Base-by-base conservation (phyloP, 805 yeast species). In the Hanseniaspora guilliermondii region DNA sequence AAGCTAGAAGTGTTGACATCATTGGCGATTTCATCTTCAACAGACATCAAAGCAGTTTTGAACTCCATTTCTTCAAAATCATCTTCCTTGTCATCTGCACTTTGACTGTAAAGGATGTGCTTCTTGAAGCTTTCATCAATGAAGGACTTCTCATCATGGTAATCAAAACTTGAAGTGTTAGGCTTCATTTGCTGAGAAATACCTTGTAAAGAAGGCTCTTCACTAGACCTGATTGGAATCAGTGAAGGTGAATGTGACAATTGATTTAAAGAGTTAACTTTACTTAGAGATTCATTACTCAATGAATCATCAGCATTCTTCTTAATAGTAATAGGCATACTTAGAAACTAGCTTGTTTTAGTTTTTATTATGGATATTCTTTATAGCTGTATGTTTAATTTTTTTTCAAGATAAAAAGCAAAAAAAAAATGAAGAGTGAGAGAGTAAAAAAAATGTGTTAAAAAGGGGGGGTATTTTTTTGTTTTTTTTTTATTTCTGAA, bases 101-200 rank as follows among this genome's bases (percentile, higher is more conserved):
- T 16, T 37, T 33, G 22, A 21, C 49, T 49, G 59, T 68, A 65
- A 52, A 70, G 61, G 14, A 68, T 66, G 17, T 58, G 49, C 44
- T 62, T 60, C 44, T 67, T 68, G 22, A 64, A 61, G 27, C 61
- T 66, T 32, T 64, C 61, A 7, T 68, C 69, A 21, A 65, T 49
- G 38, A 65, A 56, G 36, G 65, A 59, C 47, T 63, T 63, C 39
- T 60, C 61, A 49, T 68, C 70, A 39, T 62, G 65, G 52, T 66
- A 68, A 1, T 70, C 66, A 38, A 62, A 66, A 45, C 65, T 63
- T 2, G 71, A 52, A 6, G 55, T 52, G 21, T 35, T 21, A 6
- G 45, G 55, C n/a, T 52, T 52, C 49, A 52, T 44, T n/a, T 46
- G 41, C 24, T 49, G 53, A 7, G 47, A 21, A 21, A 44, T 25